Conservation (phyloP, 768 basidiomycete species). For the Dioszegia crocea region DNA sequence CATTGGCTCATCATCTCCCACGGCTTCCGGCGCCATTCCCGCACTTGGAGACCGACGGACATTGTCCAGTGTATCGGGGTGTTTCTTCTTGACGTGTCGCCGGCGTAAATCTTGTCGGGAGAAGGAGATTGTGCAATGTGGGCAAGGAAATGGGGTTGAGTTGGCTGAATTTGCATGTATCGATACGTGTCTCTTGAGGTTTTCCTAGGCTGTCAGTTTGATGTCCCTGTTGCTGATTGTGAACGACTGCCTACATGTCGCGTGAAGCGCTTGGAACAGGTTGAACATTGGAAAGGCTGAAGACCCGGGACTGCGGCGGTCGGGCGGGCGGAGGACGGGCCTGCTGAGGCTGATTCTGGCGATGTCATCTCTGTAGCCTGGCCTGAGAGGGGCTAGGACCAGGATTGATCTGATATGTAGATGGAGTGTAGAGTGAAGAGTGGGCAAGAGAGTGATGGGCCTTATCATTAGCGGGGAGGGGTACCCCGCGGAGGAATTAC, state of each 20-base stretch:
- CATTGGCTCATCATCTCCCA: too few species aligned
- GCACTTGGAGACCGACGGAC: too few species aligned
- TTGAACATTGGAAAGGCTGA: conserved; percentile 33
- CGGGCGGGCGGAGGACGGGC: neutral
- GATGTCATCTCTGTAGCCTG: too few species aligned
- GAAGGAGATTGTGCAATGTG: conserved; percentile 19
- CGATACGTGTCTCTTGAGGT: conserved; percentile 30
- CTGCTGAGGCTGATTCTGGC: neutral
- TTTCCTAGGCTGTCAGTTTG: conserved; percentile 21
- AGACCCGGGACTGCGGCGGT: neutral
- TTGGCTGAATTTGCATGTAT: conserved; percentile 6
- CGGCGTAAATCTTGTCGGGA: conserved; percentile 21
- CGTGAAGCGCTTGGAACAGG: conserved; percentile 33
- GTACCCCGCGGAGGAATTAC: too few species aligned
- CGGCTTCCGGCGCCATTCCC: too few species aligned
- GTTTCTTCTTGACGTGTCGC: conserved; percentile 27
- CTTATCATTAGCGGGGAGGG: too few species aligned
- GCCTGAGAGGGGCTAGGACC: too few species aligned
- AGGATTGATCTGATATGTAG: too few species aligned
- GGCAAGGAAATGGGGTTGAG: conserved; percentile 11
- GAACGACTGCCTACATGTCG: too few species aligned
- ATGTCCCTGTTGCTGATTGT: too few species aligned
- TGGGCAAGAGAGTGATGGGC: too few species aligned
- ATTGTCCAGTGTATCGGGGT: conserved; percentile 10
- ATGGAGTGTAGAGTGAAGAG: too few species aligned